Percentiles rank a stretch among this genome's conserved stretches.
phyloP scores from a whole-genome alignment of 2,329 filamentous ascomycete species.

The Gliomastix tumulicola region DNA sequence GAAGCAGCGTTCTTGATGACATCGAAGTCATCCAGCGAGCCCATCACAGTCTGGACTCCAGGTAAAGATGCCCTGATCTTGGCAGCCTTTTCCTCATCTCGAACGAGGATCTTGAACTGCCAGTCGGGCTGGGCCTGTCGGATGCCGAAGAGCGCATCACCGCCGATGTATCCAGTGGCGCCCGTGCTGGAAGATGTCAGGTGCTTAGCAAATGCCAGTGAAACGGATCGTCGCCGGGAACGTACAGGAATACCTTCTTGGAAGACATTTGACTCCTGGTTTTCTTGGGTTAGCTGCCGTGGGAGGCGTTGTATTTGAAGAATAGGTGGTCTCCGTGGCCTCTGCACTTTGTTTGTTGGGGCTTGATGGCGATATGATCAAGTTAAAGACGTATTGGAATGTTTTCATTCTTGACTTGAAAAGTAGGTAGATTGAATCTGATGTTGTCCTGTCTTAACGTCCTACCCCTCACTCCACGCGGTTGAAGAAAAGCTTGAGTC shows the following conservation, averaged over 20 bases:
- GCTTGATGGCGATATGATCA: too few relatives aligned
- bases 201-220: background rate
- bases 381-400: too few relatives aligned
- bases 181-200: constrained; percentile 8
- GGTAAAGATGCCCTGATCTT: constrained; percentile 9
- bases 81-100: background rate
- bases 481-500: too few relatives aligned
- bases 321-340: too few relatives aligned
- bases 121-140: constrained; percentile 2
- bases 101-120: constrained; percentile 6
- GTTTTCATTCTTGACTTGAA: too few relatives aligned
- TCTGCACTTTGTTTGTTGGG: too few relatives aligned
- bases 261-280: background rate
- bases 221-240: background rate
- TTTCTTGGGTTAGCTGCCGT: too few relatives aligned
- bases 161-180: constrained; percentile 16
- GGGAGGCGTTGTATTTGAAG: too few relatives aligned
- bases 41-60: constrained; percentile 16
- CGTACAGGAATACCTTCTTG: background rate
- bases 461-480: too few relatives aligned
- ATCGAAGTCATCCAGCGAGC: constrained; percentile 20
- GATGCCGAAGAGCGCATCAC: constrained; percentile 2
- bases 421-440: too few relatives aligned
- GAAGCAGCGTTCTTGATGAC: constrained; percentile 18
- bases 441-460: too few relatives aligned